Evolutionary conservation across 2,329 filamentous ascomycete genomes (phyloP).

Genomic region (Gliomastix tumulicola): DNA sequence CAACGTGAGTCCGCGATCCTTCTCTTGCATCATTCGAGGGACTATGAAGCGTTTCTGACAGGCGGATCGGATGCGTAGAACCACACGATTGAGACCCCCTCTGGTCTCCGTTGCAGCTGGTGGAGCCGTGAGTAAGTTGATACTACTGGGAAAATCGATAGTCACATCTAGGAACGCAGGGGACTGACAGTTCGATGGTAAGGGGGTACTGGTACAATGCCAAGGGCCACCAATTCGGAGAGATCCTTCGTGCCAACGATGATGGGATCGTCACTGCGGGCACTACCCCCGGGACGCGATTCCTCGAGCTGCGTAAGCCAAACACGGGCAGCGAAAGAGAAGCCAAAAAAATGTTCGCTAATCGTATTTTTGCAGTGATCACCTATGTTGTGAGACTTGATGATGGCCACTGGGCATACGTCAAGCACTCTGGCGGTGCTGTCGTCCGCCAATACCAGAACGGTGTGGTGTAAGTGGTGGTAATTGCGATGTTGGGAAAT

Average conservation of each 20-base stretch:
- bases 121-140: slow-evolving; percentile 2
- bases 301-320: slow-evolving; percentile 2
- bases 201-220: slow-evolving; percentile 3
- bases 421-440: slow-evolving; percentile 2
- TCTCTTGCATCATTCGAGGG: background rate
- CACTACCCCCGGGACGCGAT: slow-evolving; percentile 1
- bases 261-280: slow-evolving; percentile 1
- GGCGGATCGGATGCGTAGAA: background rate
- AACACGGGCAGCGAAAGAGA: too few species aligned
- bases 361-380: too few species aligned
- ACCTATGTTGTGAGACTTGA: slow-evolving; percentile 1
- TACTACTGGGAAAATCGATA: too few species aligned
- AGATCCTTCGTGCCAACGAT: slow-evolving; percentile 2
- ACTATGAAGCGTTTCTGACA: too few species aligned
- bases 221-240: background rate
- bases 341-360: too few species aligned
- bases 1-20: background rate
- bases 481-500: too few species aligned
- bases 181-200: background rate
- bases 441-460: slow-evolving; percentile 3
- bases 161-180: too few species aligned
- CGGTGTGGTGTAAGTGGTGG: slow-evolving; percentile 2
- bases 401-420: slow-evolving; percentile 3
- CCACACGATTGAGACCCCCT: slow-evolving; percentile 1
- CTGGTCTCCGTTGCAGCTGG: slow-evolving; percentile 1